Percentiles rank a stretch among this genome's conserved stretches.
Conservation (phyloP, 495 filamentous ascomycete species). For the Penicillium simplicissimum region DNA sequence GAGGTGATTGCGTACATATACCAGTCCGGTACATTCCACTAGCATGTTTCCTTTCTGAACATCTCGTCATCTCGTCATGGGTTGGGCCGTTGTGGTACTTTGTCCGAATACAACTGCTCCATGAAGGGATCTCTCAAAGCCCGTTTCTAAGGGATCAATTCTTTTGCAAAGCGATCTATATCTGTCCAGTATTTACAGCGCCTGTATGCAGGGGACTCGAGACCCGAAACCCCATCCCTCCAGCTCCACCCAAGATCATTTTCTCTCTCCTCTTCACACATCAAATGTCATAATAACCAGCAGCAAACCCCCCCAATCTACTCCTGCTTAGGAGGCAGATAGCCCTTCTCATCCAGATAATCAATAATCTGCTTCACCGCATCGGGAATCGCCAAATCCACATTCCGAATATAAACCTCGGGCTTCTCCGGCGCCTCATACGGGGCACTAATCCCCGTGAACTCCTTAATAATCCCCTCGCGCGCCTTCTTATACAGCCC, state of each 20-base stretch:
- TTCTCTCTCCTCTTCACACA: not conserved
- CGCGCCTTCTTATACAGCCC: slow-evolving; percentile 96
- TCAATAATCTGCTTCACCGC: slow-evolving; percentile 79
- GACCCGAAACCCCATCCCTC: slow-evolving; percentile 4
- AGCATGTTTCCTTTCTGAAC: slow-evolving; percentile 10
- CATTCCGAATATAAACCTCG: slow-evolving; percentile 81
- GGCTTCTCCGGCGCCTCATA: slow-evolving; percentile 88
- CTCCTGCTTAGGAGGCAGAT: slow-evolving; percentile 55
- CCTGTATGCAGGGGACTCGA: slow-evolving; percentile 20
- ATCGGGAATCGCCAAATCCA: slow-evolving; percentile 77
- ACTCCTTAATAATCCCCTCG: slow-evolving; percentile 91
- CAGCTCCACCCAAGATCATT: slow-evolving; percentile 7
- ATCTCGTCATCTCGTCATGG: slow-evolving; percentile 3
- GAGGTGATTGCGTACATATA: slow-evolving; percentile 32
- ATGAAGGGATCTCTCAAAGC: not conserved
- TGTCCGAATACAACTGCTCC: not conserved
- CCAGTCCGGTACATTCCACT: slow-evolving; percentile 30
- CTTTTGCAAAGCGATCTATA: slow-evolving; percentile 19
- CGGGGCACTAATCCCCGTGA: slow-evolving; percentile 87
- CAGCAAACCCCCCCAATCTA: slow-evolving; percentile 16
- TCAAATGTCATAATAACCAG: not conserved
- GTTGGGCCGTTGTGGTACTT: not conserved
- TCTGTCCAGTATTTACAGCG: slow-evolving; percentile 20
- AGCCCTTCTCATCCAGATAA: slow-evolving; percentile 68
- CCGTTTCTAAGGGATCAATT: not conserved